phyloP scores from a whole-genome alignment of 2,329 filamentous ascomycete genomes.

The Apiospora arundinis region DNA sequence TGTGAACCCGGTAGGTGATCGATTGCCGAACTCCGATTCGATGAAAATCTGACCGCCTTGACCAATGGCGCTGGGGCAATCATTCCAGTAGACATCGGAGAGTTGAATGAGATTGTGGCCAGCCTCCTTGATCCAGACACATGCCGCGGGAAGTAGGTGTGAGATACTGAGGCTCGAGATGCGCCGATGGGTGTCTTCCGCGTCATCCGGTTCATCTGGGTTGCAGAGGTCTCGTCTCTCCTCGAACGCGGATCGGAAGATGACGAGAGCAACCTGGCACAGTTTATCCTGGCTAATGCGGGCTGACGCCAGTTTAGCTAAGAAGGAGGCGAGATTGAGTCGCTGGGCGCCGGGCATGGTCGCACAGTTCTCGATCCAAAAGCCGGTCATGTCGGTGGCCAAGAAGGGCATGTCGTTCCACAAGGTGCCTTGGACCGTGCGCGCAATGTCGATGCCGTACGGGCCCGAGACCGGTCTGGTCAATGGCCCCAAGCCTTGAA shows the following conservation, averaged over 20 bases:
- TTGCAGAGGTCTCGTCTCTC: background rate
- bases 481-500: constrained; percentile 14
- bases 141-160: background rate
- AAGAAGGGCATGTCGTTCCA: constrained; percentile 20
- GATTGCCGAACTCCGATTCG: constrained; percentile 11
- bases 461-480: background rate
- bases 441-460: background rate
- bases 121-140: constrained; percentile 5
- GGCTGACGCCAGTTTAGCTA: constrained; percentile 10
- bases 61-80: constrained; percentile 1
- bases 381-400: constrained; percentile 16
- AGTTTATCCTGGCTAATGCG: background rate
- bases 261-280: constrained; percentile 7
- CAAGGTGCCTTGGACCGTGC: constrained; percentile 8
- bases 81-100: constrained; percentile 7
- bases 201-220: background rate
- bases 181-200: background rate
- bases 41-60: background rate
- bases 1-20: constrained; percentile 2
- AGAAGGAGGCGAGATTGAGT: background rate
- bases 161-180: background rate
- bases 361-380: constrained; percentile 3
- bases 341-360: constrained; percentile 17
- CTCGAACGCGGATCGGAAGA: background rate
- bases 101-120: background rate